A percentile compares a stretch with the other conserved stretches of the same genome.
Evolutionary conservation across 139 green algal species (phyloP).

Genomic region (Haematococcus lacustris): DNA sequence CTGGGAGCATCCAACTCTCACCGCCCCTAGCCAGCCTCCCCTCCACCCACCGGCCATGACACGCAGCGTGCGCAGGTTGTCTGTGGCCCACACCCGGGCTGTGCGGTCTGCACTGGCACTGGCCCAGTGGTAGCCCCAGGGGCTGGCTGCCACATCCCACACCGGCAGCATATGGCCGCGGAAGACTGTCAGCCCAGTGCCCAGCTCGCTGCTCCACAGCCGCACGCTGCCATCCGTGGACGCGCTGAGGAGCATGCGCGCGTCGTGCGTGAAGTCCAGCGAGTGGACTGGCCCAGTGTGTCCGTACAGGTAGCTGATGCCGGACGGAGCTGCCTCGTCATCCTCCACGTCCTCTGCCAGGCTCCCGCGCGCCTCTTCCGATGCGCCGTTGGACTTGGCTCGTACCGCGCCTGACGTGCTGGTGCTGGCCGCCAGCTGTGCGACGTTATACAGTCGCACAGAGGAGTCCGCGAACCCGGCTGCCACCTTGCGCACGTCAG

Average conservation of each 20-base stretch:
- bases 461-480: conserved; percentile 85
- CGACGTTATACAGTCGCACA: conserved; percentile 65
- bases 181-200: conserved; percentile 27
- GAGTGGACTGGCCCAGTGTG: conserved; percentile 77
- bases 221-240: conserved; percentile 73
- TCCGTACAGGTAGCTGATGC: conserved; percentile 46
- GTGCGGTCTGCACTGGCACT: conserved; percentile 77
- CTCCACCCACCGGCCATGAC: conserved; percentile 63
- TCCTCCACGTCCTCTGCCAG: conserved; percentile 16
- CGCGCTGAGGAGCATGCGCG: conserved; percentile 59
- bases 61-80: conserved; percentile 54
- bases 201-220: conserved; percentile 54
- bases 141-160: conserved; percentile 77
- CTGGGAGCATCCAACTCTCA: too few relatives aligned
- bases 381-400: too few relatives aligned
- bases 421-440: too few relatives aligned
- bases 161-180: conserved; percentile 78
- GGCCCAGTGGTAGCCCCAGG: conserved; percentile 78
- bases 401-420: too few relatives aligned
- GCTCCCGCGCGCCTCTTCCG: too few relatives aligned
- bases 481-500: conserved; percentile 30
- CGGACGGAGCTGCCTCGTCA: conserved; percentile 10
- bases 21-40: too few relatives aligned
- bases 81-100: conserved; percentile 79
- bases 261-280: conserved; percentile 61